phyloP scores from a whole-genome alignment of 1,284 basidiomycete genomes.

The Somion occarium region DNA sequence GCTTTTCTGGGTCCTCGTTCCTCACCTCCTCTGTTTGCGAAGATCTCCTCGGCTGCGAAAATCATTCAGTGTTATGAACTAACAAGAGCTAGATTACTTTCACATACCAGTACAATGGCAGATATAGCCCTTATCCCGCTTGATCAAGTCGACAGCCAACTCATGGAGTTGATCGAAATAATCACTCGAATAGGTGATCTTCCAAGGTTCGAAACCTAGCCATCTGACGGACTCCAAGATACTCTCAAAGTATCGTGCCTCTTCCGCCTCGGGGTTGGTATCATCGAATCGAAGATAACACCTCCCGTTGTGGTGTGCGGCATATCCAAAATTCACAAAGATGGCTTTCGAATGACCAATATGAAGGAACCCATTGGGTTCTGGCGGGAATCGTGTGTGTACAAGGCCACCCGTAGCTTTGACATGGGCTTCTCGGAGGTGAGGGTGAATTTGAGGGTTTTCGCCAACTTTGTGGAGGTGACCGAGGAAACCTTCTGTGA shows the following conservation, averaged over 20 bases:
- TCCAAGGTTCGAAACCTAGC: constrained; percentile 98
- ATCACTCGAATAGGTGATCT: constrained; percentile 98
- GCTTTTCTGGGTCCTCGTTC: constrained; percentile 81
- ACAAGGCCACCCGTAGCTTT: constrained; percentile 80
- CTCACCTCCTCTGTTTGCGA: constrained; percentile 78
- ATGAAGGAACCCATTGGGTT: constrained; percentile 96
- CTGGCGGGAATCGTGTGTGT: constrained; percentile 96
- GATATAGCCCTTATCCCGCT: constrained; percentile 90
- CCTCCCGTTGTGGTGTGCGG: constrained; percentile 85
- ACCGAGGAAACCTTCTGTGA: constrained; percentile 94
- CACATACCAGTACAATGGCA: constrained; percentile 91
- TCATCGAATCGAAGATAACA: constrained; percentile 97
- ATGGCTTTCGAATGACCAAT: constrained; percentile 99
- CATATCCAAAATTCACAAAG: constrained; percentile 97
- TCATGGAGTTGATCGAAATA: constrained; percentile 91
- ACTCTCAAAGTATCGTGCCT: constrained; percentile 93
- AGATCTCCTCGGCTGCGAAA: constrained; percentile 82
- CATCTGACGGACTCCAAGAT: constrained; percentile 95
- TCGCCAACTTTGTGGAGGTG: constrained; percentile 91
- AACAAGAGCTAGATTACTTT: constrained; percentile 1
- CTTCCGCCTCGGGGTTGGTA: constrained; percentile 98
- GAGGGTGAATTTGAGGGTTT: constrained; percentile 84
- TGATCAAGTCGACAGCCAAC: constrained; percentile 89
- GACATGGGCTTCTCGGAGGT: constrained; percentile 81
- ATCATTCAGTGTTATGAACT: background rate